Evolutionary conservation across 805 yeast genomes (phyloP).

Genomic region (Starmerella stigmatis): DNA sequence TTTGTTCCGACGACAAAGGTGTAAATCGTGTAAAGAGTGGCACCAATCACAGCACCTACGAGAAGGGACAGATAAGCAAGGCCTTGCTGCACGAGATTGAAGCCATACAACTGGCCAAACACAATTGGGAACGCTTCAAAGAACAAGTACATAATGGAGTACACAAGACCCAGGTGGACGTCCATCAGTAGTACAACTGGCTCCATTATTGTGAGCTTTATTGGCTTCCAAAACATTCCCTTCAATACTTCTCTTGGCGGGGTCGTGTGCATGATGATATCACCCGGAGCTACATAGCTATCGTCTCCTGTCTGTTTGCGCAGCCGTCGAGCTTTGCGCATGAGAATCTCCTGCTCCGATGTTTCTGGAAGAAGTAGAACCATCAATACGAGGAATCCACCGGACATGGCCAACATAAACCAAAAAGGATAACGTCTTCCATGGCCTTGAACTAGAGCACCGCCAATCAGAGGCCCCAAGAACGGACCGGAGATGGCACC

Average conservation of each 20-base stretch:
- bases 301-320: constrained; percentile 35
- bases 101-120: constrained; percentile 37
- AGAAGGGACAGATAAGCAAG: constrained; percentile 39
- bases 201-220: constrained; percentile 40
- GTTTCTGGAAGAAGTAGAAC: constrained; percentile 42
- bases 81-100: constrained; percentile 41
- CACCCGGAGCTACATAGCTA: constrained; percentile 18
- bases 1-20: not conserved
- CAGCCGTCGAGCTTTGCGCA: constrained; percentile 41
- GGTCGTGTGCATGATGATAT: constrained; percentile 8
- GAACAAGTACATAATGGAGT: constrained; percentile 45
- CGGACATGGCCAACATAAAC: constrained; percentile 37
- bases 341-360: constrained; percentile 36
- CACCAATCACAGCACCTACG: constrained; percentile 40
- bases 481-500: constrained; percentile 48
- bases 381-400: constrained; percentile 33
- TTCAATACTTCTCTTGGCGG: constrained; percentile 7
- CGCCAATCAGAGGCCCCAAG: constrained; percentile 48
- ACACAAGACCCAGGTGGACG: constrained; percentile 42
- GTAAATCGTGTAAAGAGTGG: constrained; percentile 11
- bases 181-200: constrained; percentile 49
- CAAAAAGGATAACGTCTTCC: constrained; percentile 49
- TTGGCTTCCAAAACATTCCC: constrained; percentile 31
- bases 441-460: constrained; percentile 38
- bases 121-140: constrained; percentile 56